These are phyloP conservation scores for Arthrobotrys musiformis DNA, from an alignment of 2,329 filamentous ascomycete genomes.

Conservation along the genomic window DNA sequence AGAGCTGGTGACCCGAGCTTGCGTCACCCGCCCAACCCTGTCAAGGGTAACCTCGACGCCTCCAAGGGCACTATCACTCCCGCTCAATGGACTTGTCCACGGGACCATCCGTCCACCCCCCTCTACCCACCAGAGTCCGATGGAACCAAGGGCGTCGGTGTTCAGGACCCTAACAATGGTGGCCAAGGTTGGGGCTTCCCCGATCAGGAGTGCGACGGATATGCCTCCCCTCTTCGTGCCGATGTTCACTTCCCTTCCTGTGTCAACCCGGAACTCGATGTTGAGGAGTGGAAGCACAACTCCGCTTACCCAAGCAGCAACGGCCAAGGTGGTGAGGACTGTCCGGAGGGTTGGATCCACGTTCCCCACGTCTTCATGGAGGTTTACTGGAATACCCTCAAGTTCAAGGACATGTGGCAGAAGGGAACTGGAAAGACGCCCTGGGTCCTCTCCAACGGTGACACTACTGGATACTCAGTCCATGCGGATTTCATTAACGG, in stretches of 20 bases:
- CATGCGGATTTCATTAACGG: constrained; percentile 69
- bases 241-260: constrained; percentile 91
- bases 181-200: constrained; percentile 64
- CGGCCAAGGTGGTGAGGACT: constrained; percentile 73
- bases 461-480: constrained; percentile 72
- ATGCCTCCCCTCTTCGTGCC: constrained; percentile 78
- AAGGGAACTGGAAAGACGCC: constrained; percentile 66
- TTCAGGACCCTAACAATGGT: constrained; percentile 65
- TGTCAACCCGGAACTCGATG: constrained; percentile 74
- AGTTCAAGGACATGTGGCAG: constrained; percentile 67
- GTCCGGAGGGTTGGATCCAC: constrained; percentile 76
- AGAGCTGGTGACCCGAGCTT: constrained; percentile 76
- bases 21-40: constrained; percentile 72
- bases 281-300: constrained; percentile 70
- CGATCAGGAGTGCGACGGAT: constrained; percentile 67
- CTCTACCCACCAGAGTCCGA: constrained; percentile 85
- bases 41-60: constrained; percentile 30
- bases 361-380: constrained; percentile 84
- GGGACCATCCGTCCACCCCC: constrained; percentile 67
- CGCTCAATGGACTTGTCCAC: constrained; percentile 59
- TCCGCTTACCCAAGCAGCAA: constrained; percentile 83
- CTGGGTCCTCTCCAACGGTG: constrained; percentile 82
- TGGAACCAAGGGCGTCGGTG: constrained; percentile 74
- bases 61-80: constrained; percentile 66
- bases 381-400: constrained; percentile 80